phyloP scores from a whole-genome alignment of 179 eudicot genomes.

The Spergularia azorica region DNA sequence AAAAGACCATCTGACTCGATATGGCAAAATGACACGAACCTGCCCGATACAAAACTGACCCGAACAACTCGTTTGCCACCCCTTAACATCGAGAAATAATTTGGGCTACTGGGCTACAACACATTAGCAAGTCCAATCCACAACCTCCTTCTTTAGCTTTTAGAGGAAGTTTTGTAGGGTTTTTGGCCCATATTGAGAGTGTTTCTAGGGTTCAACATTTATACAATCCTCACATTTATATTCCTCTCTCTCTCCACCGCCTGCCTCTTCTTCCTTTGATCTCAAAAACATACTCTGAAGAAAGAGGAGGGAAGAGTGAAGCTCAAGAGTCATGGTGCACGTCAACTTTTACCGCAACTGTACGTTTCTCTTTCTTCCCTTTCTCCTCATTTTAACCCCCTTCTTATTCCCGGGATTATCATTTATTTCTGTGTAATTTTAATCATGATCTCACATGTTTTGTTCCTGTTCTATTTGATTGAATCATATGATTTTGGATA shows the following conservation, averaged over 20 bases:
- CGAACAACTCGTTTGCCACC: too few species aligned
- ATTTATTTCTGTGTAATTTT: neutral
- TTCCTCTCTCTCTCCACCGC: neutral
- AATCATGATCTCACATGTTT: neutral
- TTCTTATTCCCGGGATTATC: neutral
- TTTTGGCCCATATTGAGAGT: too few species aligned
- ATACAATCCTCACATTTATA: neutral
- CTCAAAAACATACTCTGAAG: neutral
- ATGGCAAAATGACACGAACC: too few species aligned
- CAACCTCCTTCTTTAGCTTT: too few species aligned
- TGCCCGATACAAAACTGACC: too few species aligned
- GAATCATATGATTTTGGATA: too few species aligned
- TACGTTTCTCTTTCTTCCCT: constrained; percentile 29
- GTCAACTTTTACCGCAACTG: constrained; percentile 69
- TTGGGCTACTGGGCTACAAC: too few species aligned
- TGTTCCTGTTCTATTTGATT: neutral
- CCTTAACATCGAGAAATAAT: too few species aligned
- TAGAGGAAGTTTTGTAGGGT: too few species aligned
- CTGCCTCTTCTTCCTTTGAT: constrained; percentile 3
- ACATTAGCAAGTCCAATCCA: too few species aligned
- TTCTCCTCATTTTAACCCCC: neutral
- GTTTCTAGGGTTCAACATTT: constrained; percentile 22
- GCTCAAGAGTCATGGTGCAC: constrained; percentile 55
- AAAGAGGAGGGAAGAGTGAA: constrained; percentile 5
- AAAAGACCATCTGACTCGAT: too few species aligned